phyloP scores from a whole-genome alignment of 2,329 filamentous ascomycete species.

The Pseudogymnoascus sp. region DNA sequence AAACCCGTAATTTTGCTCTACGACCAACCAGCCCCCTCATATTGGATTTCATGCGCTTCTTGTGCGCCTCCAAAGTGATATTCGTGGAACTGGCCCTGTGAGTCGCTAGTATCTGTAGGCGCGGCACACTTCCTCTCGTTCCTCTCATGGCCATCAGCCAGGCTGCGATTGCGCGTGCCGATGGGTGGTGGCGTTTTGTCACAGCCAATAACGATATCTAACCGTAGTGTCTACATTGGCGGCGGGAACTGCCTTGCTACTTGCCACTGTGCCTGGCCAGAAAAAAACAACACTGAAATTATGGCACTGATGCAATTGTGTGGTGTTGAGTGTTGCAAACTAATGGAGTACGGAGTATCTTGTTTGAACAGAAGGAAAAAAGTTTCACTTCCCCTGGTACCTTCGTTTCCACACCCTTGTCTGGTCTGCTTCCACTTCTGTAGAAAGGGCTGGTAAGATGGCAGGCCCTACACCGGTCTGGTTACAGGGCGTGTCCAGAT shows the following conservation, averaged over 20 bases:
- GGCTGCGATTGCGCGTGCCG: not conserved
- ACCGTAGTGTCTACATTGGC: not conserved
- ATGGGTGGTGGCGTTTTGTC: not conserved
- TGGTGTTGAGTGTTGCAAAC: not conserved
- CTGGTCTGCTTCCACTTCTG: not conserved
- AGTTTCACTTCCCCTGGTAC: not conserved
- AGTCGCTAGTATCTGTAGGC: not conserved
- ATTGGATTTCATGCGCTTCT: conserved; percentile 6
- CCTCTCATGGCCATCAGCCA: not conserved
- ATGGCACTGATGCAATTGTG: not conserved
- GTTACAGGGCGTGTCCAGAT: conserved; percentile 1
- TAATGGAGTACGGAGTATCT: not conserved
- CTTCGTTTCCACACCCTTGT: not conserved
- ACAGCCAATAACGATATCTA: not conserved
- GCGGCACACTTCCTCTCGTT: not conserved
- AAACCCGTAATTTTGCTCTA: not conserved
- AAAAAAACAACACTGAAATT: not conserved
- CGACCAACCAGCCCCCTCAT: not conserved
- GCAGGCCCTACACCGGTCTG: not conserved
- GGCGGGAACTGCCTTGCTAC: conserved; percentile 3
- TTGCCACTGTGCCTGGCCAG: not conserved
- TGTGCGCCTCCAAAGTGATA: not conserved
- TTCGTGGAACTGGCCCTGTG: not conserved
- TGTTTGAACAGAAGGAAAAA: not conserved
- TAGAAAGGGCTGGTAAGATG: not conserved